Base-by-base conservation (phyloP, 2,329 filamentous ascomycete genomes). In the Cercospora sp. region DNA sequence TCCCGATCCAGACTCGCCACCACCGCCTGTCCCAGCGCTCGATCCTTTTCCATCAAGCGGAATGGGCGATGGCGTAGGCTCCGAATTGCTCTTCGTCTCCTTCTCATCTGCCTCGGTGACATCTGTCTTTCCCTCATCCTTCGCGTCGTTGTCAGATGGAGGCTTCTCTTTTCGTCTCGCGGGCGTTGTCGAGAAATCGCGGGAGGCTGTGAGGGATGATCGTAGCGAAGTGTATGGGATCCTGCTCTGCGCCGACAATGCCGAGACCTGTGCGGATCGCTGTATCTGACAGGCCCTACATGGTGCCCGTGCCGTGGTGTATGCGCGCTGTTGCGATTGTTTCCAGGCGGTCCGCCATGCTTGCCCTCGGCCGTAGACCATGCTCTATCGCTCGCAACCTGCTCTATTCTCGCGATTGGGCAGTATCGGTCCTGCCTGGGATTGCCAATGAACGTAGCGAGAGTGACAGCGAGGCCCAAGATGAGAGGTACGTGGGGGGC, bases 331-430 rank as follows among this genome's bases (percentile, higher is more conserved):
- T 37, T 74, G 73, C 34, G 77, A 73, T 34, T 74, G 72, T 67
- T 74, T 76, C 43, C 78, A 82, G 74, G 86, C 87, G 79, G 83
- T 82, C 82, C 88, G 86, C 88, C 88, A 90, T 81, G 87, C 86
- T 76, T 89, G 80, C 73, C 85, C 86, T 80, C 88, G 87, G 76
- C 86, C 85, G 82, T 88, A 87, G 79, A 88, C 83, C 88, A 90
- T 90, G 79, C 81, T 85, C 71, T 59, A 51, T 58, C 51, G 24
- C 49, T 30, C 37, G 18, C 55, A 32, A 59, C 24, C 49, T 28
- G 24, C 24, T 55, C 49, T 24, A 18, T 28, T 63, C 61, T 55
- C 45, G 28, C 28, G 26, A 37, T 13, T 55, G 30, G 21, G 30
- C 58, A 26, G 10, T 40, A 13, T 12, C 21, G 24, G 30, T 26